Evolutionary conservation across 1,284 basidiomycete genomes (phyloP).

Genomic region (Gomphus sp.): DNA sequence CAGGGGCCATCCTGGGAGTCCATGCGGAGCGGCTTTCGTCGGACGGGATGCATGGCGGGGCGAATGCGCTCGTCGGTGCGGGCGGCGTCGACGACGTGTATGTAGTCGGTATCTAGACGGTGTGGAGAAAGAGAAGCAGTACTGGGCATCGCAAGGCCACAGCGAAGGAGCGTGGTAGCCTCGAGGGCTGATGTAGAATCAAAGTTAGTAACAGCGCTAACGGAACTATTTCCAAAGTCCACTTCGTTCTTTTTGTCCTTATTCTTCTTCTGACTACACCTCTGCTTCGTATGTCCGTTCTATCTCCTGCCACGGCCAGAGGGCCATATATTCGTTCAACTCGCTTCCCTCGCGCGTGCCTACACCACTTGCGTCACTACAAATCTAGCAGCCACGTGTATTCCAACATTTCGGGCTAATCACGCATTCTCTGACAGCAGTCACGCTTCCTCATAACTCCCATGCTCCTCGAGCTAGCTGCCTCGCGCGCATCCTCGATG

Average conservation of each 20-base stretch:
- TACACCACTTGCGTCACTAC: too few species aligned
- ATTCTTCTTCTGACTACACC: not conserved
- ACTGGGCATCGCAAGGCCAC: not conserved
- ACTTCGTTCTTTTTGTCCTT: not conserved
- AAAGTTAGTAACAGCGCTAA: not conserved
- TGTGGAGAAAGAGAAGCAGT: not conserved
- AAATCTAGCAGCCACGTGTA: too few species aligned
- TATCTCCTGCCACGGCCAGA: not conserved
- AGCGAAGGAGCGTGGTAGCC: slow-evolving; percentile 1
- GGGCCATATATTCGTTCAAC: too few species aligned
- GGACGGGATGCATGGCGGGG: not conserved
- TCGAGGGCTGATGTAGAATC: not conserved
- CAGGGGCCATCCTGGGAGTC: slow-evolving; percentile 61
- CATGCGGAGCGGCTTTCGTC: slow-evolving; percentile 35
- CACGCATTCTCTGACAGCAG: too few species aligned
- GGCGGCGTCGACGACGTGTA: not conserved
- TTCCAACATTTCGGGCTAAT: too few species aligned
- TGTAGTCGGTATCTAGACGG: not conserved
- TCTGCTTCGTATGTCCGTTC: not conserved
- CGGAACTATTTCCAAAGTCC: not conserved
- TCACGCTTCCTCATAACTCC: too few species aligned
- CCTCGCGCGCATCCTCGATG: too few species aligned
- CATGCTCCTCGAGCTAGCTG: too few species aligned
- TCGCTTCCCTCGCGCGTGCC: too few species aligned
- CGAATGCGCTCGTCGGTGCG: not conserved